These are phyloP conservation scores for Iris pallida DNA, from an alignment of 116 monocot species.

Conservation along the genomic window DNA sequence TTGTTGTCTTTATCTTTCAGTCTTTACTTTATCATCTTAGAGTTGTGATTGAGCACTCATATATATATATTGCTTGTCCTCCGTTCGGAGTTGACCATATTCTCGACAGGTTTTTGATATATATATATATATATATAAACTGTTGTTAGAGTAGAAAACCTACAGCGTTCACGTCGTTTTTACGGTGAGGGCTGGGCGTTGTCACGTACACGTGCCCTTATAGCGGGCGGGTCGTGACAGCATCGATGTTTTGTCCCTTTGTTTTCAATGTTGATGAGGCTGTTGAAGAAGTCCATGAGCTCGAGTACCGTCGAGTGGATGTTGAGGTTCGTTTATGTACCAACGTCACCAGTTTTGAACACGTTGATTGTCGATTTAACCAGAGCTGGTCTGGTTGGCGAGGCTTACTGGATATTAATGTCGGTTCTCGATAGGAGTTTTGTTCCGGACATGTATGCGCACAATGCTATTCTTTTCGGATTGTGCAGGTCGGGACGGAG, in stretches of 20 bases:
- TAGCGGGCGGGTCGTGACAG: too few relatives aligned
- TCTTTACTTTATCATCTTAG: too few relatives aligned
- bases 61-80: too few relatives aligned
- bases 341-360: conserved; percentile 22
- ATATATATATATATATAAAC: too few relatives aligned
- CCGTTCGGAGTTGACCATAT: too few relatives aligned
- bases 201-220: too few relatives aligned
- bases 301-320: conserved; percentile 34
- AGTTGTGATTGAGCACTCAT: too few relatives aligned
- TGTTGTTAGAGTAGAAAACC: too few relatives aligned
- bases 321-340: conserved; percentile 31
- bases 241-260: conserved; percentile 34
- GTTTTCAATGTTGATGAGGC: conserved; percentile 23
- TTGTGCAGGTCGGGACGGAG: conserved; percentile 41
- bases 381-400: conserved; percentile 11
- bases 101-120: too few relatives aligned
- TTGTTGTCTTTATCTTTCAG: too few relatives aligned
- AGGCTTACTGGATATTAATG: conserved; percentile 33
- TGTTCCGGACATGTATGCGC: conserved; percentile 33
- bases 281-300: conserved; percentile 47
- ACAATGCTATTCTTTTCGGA: conserved; percentile 55
- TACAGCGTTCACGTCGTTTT: too few relatives aligned
- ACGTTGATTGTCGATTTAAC: conserved; percentile 28
- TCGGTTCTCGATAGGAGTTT: conserved; percentile 33
- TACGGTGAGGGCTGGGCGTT: too few relatives aligned